Evolutionary conservation across 805 yeast genomes (phyloP).

Genomic region (Yarrowia keelungensis): DNA sequence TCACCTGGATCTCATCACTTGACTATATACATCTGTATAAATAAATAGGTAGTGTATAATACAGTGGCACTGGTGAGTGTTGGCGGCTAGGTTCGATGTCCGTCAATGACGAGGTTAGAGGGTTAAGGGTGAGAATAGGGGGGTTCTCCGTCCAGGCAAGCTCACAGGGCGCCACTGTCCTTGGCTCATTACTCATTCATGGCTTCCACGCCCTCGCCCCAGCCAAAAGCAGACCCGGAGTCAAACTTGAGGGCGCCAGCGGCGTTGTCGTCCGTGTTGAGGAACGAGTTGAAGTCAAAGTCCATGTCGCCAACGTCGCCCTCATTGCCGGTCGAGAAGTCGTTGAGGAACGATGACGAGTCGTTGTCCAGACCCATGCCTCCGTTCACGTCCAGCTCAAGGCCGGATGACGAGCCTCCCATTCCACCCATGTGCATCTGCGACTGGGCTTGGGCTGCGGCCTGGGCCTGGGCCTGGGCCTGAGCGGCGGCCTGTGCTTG

Average conservation of each 20-base stretch:
- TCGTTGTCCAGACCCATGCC: constrained; percentile 51
- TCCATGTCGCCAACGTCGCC: constrained; percentile 48
- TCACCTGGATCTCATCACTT: constrained; percentile 38
- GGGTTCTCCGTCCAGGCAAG: constrained; percentile 1
- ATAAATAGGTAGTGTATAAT: constrained; percentile 38
- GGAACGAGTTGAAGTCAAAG: constrained; percentile 56
- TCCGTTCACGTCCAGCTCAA: constrained; percentile 37
- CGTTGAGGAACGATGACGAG: constrained; percentile 48
- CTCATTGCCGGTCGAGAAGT: constrained; percentile 47
- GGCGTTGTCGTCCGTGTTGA: constrained; percentile 53
- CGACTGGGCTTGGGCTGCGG: constrained; percentile 33
- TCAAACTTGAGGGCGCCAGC: constrained; percentile 41
- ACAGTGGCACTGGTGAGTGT: constrained; percentile 39
- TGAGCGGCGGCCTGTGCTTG: constrained; percentile 33
- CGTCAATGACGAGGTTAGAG: constrained; percentile 32
- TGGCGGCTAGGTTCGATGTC: constrained; percentile 38
- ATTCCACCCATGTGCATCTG: constrained; percentile 34
- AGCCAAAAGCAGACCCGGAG: constrained; percentile 39
- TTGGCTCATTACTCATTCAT: constrained; percentile 21
- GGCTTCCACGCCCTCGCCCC: constrained; percentile 43
- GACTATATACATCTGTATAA: constrained; percentile 39
- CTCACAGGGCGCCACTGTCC: constrained; percentile 30
- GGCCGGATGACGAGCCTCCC: constrained; percentile 31
- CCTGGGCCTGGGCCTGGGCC: constrained; percentile 34
- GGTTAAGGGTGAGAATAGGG: no score